Base-by-base conservation (phyloP, 2,329 filamentous ascomycete species). In the Lachnellula willkommii region DNA sequence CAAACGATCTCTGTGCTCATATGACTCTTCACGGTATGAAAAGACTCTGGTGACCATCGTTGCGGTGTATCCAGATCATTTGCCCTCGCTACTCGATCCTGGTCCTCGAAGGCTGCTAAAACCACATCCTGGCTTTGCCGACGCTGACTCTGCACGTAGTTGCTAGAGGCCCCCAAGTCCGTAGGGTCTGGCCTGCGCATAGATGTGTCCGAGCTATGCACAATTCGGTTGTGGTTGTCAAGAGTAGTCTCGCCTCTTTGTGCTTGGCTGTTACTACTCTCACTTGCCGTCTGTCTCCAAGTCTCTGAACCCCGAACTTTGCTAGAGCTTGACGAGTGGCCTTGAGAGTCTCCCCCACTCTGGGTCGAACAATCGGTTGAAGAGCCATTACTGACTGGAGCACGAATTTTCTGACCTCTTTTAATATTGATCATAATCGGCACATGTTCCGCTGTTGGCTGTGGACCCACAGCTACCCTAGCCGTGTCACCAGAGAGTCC, bases 401-500 rank as follows among this genome's bases (percentile, higher is more conserved):
- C 53, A 22, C 57, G 57, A 9, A 37, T 56, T 28, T 56, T 55
- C 12, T 48, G 50, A 47, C 22, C 42, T 22, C 57, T 58, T 48
- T 52, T 59, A 24, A 57, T 58, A 37, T 59, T 59, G 24, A 55
- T 53, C 20, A 62, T 62, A 9, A 60, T 57, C 15, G 60, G 52
- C 1, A 39, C 52, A 15, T 55, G 48, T 5, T 60, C 56, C 15
- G 53, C n/a, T 14, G n/a, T 12, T 26, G 46, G 22, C 40, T 14
- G 36, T 4, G 24, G 17, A 47, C 24, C 32, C 7, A 28, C 36
- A 5, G 22, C n/a, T 26, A 20, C 43, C 11, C 51, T 47, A 22
- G 58, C 36, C 1, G 47, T 36, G 1, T 42, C 43, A 20, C 56
- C 54, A 15, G 55, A 51, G 49, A 58, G 54, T 20, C 54, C 43